A percentile compares a stretch with the other conserved stretches of the same genome.
These are phyloP conservation scores for Ophiostoma australiae DNA, from an alignment of 2,329 filamentous ascomycete species.

Conservation along the genomic window DNA sequence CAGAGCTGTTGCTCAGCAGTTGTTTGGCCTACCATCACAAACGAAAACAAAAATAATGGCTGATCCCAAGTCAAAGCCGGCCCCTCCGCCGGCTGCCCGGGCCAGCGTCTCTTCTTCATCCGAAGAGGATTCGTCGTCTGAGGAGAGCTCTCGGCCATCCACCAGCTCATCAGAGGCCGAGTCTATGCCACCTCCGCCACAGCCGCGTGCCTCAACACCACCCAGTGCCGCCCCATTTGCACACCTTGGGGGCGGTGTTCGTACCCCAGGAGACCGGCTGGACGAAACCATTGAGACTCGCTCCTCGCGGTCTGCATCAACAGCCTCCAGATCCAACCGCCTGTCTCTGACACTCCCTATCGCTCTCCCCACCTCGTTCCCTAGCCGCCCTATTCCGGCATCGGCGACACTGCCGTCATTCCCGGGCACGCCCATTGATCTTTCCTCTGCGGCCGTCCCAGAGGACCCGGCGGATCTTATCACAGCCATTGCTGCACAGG, in stretches of 20 bases:
- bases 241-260: not conserved
- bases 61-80: constrained; percentile 11
- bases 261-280: not conserved
- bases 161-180: constrained; percentile 31
- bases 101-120: constrained; percentile 14
- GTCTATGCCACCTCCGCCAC: constrained; percentile 37
- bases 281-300: constrained; percentile 42
- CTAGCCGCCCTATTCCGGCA: constrained; percentile 49
- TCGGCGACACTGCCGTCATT: constrained; percentile 41
- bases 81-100: constrained; percentile 18
- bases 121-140: constrained; percentile 13
- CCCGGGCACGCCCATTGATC: constrained; percentile 49
- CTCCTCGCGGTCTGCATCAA: constrained; percentile 49
- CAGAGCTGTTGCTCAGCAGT: constrained; percentile 26
- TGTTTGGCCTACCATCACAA: constrained; percentile 21
- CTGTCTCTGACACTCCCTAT: constrained; percentile 60
- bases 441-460: constrained; percentile 41
- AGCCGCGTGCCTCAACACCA: constrained; percentile 31
- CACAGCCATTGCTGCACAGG: constrained; percentile 85
- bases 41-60: constrained; percentile 21
- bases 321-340: constrained; percentile 52
- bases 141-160: constrained; percentile 11
- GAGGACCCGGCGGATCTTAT: constrained; percentile 65
- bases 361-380: constrained; percentile 48
- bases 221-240: constrained; percentile 19